Conservation (phyloP, 2,329 filamentous ascomycete genomes). For the Pezicula carpinea region DNA sequence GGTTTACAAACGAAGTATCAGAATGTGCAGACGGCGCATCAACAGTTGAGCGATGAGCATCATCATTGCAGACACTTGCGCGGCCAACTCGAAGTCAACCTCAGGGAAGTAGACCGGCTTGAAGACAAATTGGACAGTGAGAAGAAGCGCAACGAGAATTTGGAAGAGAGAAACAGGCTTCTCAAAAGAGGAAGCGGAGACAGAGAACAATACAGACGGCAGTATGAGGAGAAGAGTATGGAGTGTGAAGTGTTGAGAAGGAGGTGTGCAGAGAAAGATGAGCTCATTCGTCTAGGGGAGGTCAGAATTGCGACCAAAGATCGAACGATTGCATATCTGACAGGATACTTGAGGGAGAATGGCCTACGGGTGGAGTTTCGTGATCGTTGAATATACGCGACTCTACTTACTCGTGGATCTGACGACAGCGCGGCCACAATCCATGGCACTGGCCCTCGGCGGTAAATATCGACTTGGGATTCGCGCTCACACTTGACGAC, state of each 20-base stretch:
- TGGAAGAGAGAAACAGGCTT: slow-evolving; percentile 17
- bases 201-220: slow-evolving; percentile 8
- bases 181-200: slow-evolving; percentile 12
- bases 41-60: slow-evolving; percentile 14
- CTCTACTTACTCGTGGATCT: too few relatives aligned
- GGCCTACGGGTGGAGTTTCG: slow-evolving; percentile 13
- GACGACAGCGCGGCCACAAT: too few relatives aligned
- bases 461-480: too few relatives aligned
- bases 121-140: slow-evolving; percentile 12
- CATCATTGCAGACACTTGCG: slow-evolving; percentile 12
- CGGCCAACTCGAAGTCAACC: slow-evolving; percentile 10
- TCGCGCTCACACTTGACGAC: too few relatives aligned
- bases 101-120: slow-evolving; percentile 7
- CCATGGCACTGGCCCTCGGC: too few relatives aligned
- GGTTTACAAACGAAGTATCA: neutral
- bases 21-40: slow-evolving; percentile 9
- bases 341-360: slow-evolving; percentile 11
- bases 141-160: slow-evolving; percentile 12
- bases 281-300: slow-evolving; percentile 10
- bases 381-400: slow-evolving; percentile 6
- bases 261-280: slow-evolving; percentile 13
- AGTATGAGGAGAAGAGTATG: slow-evolving; percentile 18
- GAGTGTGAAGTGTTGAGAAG: slow-evolving; percentile 17
- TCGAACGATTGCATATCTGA: slow-evolving; percentile 13
- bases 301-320: slow-evolving; percentile 15